A percentile compares a stretch with the other conserved stretches of the same genome.
Evolutionary conservation across 1,284 basidiomycete genomes (phyloP).

Genomic region (Hemileccinum hortonii): DNA sequence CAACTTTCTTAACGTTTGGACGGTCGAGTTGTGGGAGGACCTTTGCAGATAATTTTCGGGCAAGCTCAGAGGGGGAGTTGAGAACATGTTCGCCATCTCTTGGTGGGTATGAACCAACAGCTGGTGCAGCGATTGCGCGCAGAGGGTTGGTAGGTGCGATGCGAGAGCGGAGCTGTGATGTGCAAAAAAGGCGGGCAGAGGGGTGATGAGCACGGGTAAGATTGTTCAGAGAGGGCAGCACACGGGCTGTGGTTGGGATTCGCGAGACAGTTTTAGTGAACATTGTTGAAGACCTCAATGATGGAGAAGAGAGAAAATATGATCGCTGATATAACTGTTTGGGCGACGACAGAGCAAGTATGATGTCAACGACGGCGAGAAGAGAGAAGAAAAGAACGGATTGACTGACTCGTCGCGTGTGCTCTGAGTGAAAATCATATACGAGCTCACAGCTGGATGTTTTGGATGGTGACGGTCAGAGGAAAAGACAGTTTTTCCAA

Average conservation of each 20-base stretch:
- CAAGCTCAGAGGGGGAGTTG: constrained; percentile 90
- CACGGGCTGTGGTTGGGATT: constrained; percentile 14
- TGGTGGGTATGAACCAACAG: constrained; percentile 69
- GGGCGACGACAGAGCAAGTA: background rate
- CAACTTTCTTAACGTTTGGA: constrained; percentile 91
- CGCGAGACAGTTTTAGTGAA: constrained; percentile 1
- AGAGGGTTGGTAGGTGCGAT: constrained; percentile 43
- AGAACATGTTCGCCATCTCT: constrained; percentile 80
- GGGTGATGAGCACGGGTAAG: constrained; percentile 20
- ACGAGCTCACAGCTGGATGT: constrained; percentile 39
- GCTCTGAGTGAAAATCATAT: constrained; percentile 79
- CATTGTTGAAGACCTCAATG: constrained; percentile 35
- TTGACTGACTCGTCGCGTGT: constrained; percentile 82
- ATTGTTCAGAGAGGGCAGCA: constrained; percentile 12
- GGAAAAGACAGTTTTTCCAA: background rate
- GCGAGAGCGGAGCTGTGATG: constrained; percentile 29
- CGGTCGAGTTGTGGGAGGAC: constrained; percentile 85
- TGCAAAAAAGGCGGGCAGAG: constrained; percentile 33
- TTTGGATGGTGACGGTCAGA: too few relatives aligned
- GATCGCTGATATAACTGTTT: constrained; percentile 78
- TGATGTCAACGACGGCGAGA: background rate
- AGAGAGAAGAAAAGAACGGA: constrained; percentile 4
- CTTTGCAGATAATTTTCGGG: constrained; percentile 86
- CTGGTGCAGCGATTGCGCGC: constrained; percentile 74
- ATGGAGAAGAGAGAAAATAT: constrained; percentile 74